phyloP scores from a whole-genome alignment of 441 rosid genomes.

The Populus hybrid region DNA sequence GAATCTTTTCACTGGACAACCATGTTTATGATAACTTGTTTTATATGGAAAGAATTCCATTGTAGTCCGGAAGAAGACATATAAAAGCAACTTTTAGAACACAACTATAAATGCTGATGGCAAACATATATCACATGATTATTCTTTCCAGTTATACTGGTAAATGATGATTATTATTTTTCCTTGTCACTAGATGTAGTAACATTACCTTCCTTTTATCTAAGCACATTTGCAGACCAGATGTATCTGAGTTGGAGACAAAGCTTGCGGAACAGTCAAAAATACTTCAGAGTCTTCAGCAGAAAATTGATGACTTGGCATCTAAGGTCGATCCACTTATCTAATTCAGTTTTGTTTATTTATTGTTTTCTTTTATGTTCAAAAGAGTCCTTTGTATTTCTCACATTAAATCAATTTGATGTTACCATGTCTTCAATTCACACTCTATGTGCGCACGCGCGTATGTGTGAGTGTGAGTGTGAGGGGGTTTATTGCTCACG shows the following conservation, averaged over 20 bases:
- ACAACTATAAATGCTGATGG: background rate
- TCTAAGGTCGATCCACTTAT: slow-evolving; percentile 65
- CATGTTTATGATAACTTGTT: background rate
- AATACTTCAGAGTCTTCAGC: slow-evolving; percentile 84
- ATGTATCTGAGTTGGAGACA: slow-evolving; percentile 83
- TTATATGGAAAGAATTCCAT: background rate
- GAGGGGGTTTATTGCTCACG: too few species aligned
- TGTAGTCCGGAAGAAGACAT: background rate
- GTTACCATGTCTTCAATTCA: too few species aligned
- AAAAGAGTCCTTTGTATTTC: background rate
- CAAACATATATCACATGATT: background rate
- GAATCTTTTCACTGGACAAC: background rate
- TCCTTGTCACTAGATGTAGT: slow-evolving; percentile 35
- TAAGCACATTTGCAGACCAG: slow-evolving; percentile 78
- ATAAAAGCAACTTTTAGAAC: background rate
- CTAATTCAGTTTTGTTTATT: slow-evolving; percentile 6
- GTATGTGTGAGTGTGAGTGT: too few species aligned
- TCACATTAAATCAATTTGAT: too few species aligned
- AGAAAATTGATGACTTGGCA: slow-evolving; percentile 92
- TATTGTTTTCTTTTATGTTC: background rate
- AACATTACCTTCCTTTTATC: slow-evolving; percentile 36
- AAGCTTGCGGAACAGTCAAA: slow-evolving; percentile 90
- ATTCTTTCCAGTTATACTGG: background rate
- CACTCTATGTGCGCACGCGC: too few species aligned
- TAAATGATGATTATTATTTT: slow-evolving; percentile 6